phyloP scores from a whole-genome alignment of 2,329 filamentous ascomycete species.

The Escovopsis weberi region DNA sequence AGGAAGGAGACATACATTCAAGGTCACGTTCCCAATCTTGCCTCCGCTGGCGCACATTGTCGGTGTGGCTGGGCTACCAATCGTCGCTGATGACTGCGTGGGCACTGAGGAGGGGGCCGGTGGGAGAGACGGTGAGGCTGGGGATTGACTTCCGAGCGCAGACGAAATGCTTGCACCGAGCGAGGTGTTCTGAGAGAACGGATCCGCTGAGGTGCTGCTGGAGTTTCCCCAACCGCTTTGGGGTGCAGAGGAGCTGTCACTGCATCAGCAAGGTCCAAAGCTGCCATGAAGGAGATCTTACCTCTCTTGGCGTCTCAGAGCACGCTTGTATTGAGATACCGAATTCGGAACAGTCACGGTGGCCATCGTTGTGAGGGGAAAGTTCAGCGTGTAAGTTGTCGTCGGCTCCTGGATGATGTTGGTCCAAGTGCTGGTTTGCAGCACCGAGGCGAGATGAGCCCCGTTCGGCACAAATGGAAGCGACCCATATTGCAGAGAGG shows the following conservation, averaged over 20 bases:
- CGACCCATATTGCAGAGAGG: conserved; percentile 11
- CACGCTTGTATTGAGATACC: conserved; percentile 9
- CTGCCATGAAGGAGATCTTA: conserved; percentile 6
- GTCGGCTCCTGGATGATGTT: conserved; percentile 24
- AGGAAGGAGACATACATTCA: conserved; percentile 18
- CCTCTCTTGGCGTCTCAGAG: conserved; percentile 16
- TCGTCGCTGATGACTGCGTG: conserved; percentile 3
- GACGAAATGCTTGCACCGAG: conserved; percentile 18
- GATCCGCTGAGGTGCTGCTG: conserved; percentile 8
- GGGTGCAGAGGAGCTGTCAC: conserved; percentile 8
- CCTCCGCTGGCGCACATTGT: conserved; percentile 16
- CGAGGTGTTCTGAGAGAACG: conserved; percentile 10
- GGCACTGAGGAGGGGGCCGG: conserved; percentile 3
- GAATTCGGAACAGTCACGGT: conserved; percentile 16
- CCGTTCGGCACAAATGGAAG: conserved; percentile 6
- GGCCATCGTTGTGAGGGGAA: conserved; percentile 23
- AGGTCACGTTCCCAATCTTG: conserved; percentile 22
- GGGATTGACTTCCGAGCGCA: neutral
- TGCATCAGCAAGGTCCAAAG: conserved; percentile 4
- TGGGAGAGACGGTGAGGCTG: conserved; percentile 4
- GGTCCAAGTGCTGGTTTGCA: conserved; percentile 24
- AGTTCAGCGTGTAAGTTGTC: conserved; percentile 25
- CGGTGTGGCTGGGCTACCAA: conserved; percentile 6
- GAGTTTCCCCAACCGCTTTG: conserved; percentile 17
- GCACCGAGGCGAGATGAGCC: conserved; percentile 6